Percentiles rank a stretch among this genome's conserved stretches.
phyloP scores from a whole-genome alignment of 2,329 filamentous ascomycete species.

The Alternaria longipes region DNA sequence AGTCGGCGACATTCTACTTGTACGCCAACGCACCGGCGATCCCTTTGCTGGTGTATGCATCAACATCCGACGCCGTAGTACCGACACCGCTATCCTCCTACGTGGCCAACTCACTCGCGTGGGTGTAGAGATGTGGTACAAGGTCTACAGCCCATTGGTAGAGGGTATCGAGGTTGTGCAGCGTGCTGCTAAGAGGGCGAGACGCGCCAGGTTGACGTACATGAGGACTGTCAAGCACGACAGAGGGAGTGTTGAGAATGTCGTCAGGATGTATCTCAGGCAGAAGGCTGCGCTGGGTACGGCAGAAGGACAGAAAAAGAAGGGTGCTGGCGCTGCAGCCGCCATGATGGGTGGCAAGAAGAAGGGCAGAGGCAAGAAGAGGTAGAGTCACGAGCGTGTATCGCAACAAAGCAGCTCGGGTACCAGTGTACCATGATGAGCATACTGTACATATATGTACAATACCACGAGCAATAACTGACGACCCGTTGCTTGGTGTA shows the following conservation, averaged over 20 bases:
- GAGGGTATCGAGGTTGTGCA: constrained; percentile 94
- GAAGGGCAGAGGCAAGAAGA: constrained; percentile 44
- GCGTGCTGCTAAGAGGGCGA: constrained; percentile 81
- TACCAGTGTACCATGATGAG: not conserved
- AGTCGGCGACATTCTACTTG: constrained; percentile 89
- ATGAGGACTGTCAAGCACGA: constrained; percentile 68
- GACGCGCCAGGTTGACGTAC: constrained; percentile 87
- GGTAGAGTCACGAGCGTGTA: constrained; percentile 23
- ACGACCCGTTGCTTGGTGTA: not conserved
- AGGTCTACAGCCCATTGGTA: constrained; percentile 90
- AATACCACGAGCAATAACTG: constrained; percentile 10
- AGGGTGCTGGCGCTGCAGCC: constrained; percentile 28
- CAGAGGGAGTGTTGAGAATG: constrained; percentile 50
- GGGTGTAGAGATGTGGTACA: constrained; percentile 97
- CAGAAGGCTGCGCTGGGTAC: constrained; percentile 50
- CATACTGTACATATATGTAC: constrained; percentile 20
- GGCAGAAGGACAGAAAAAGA: constrained; percentile 43
- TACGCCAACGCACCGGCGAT: constrained; percentile 84
- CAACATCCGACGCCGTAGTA: constrained; percentile 82
- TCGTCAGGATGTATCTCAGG: constrained; percentile 49
- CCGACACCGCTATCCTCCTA: constrained; percentile 87
- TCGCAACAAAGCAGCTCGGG: not conserved
- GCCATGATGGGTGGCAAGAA: constrained; percentile 40
- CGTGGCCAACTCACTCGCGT: constrained; percentile 86
- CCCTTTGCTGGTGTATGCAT: constrained; percentile 90